Evolutionary conservation across 805 yeast species (phyloP).

Genomic region (Starmerella asiatica): DNA sequence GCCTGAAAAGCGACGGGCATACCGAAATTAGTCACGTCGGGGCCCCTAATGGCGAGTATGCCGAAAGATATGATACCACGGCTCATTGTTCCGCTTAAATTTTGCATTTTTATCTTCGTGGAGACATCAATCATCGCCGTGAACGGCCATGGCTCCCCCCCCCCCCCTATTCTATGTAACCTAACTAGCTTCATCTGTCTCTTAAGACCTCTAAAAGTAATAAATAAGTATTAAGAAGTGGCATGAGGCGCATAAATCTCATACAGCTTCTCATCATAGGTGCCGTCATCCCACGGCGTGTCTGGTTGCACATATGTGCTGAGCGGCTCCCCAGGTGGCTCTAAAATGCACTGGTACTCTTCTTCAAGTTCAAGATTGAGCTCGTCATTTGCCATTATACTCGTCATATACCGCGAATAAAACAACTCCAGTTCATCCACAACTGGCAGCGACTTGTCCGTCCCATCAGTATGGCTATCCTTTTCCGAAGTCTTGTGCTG

Average conservation of each 20-base stretch:
- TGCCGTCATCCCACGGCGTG: constrained; percentile 2
- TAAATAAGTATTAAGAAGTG: too few relatives aligned
- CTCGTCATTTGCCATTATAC: not conserved
- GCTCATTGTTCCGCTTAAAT: too few relatives aligned
- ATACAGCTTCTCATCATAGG: too few relatives aligned
- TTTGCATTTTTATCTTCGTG: not conserved
- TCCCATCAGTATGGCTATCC: not conserved
- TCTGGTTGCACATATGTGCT: constrained; percentile 2
- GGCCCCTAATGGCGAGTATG: too few relatives aligned
- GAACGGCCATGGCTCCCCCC: too few relatives aligned
- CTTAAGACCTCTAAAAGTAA: not conserved
- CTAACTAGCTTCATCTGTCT: not conserved
- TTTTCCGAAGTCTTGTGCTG: not conserved
- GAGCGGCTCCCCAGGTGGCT: not conserved
- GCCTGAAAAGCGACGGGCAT: constrained; percentile 15
- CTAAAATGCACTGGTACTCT: not conserved
- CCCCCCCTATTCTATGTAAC: not conserved
- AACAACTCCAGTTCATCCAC: constrained; percentile 10
- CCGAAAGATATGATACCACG: too few relatives aligned
- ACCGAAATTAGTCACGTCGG: too few relatives aligned
- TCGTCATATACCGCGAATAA: constrained; percentile 9
- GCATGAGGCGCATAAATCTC: too few relatives aligned
- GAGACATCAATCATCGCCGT: too few relatives aligned
- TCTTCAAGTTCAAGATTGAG: not conserved
- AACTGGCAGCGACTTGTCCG: not conserved